Evolutionary conservation across 148 eudicot genomes (phyloP).

Genomic region (Nepenthes mirabilis): DNA sequence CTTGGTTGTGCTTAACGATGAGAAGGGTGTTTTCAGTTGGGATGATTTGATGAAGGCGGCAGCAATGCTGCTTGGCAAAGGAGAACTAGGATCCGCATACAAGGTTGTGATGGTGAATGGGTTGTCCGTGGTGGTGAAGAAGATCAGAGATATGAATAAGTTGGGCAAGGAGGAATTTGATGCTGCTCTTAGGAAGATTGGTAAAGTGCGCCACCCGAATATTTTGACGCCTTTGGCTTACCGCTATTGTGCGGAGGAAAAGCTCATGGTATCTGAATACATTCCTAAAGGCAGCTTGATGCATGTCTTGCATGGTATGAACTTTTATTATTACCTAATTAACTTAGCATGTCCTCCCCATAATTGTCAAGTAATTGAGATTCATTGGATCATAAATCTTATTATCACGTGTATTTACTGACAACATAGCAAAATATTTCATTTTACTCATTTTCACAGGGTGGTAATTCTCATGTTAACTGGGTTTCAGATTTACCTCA

Average conservation of each 20-base stretch:
- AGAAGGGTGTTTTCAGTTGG: conserved; percentile 55
- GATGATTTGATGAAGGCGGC: conserved; percentile 76
- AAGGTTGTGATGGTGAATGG: conserved; percentile 57
- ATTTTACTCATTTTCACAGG: too few relatives aligned
- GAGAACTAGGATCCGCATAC: conserved; percentile 58
- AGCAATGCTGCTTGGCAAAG: conserved; percentile 60
- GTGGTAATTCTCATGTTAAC: too few relatives aligned
- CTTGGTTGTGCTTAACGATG: conserved; percentile 37
- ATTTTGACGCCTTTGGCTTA: conserved; percentile 57
- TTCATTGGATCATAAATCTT: too few relatives aligned
- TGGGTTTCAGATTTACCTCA: too few relatives aligned
- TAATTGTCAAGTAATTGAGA: too few relatives aligned
- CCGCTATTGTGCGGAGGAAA: conserved; percentile 62
- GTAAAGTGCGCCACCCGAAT: conserved; percentile 37
- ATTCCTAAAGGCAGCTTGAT: conserved; percentile 56
- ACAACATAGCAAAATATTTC: too few relatives aligned
- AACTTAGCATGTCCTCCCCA: too few relatives aligned
- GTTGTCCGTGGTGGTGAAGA: conserved; percentile 60
- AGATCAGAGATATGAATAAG: conserved; percentile 50
- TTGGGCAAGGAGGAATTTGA: conserved; percentile 46
- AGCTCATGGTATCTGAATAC: conserved; percentile 52
- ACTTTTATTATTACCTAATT: too few relatives aligned
- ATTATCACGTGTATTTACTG: too few relatives aligned
- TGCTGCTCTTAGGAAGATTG: conserved; percentile 35
- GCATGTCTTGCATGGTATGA: conserved; percentile 51